Evolutionary conservation across 148 eudicot genomes (phyloP), one percentile per base, ranked within the genome.

Genomic region (Heliamphora exappendiculata): DNA sequence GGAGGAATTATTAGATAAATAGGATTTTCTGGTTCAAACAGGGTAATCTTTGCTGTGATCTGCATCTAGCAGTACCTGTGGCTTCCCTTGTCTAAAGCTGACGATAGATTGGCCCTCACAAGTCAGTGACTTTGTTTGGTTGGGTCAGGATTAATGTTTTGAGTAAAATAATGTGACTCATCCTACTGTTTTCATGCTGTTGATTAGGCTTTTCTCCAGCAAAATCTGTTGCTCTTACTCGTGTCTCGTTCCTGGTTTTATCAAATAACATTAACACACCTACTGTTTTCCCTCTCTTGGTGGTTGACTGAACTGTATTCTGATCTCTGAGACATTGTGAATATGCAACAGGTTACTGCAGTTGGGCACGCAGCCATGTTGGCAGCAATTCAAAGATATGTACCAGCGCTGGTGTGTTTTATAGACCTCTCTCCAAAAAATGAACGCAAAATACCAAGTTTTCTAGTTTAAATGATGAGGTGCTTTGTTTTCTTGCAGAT

Each of bases 331-430:
- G 28, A 3, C 19, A 54, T 66, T 29, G 45, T 70, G 42, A 75
- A 58, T 73, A 62, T 77, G 54, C 65, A 83, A 78, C 89, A 96
- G 99, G 98, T 96, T 63, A 96, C 99, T 82, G 99, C 99, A 70
- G 93, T 96, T 44, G 99, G 99, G 59, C 99, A 96, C 83, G 99
- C 99, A 16, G 99, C 99, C 29, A 96, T 96, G 90, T 78, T 96
- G 82, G 99, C 99, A 50, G 98, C 93, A 76, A 93, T 96, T 59
- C 99, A 96, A 73, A 89, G 99, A 89, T 93, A 96, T 67, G 90
- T 88, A 28, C 99, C 97, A 62, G 69, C 89, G 44, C 78, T 96
- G 97, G 98, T 91, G 50, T 77, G 91, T 86, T 57, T n/a, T n/a
- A n/a, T n/a, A n/a, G n/a, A n/a, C n/a, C n/a, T n/a, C n/a, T 64